Base-by-base conservation (phyloP, 768 basidiomycete species). In the Phaeolepiota aurea region DNA sequence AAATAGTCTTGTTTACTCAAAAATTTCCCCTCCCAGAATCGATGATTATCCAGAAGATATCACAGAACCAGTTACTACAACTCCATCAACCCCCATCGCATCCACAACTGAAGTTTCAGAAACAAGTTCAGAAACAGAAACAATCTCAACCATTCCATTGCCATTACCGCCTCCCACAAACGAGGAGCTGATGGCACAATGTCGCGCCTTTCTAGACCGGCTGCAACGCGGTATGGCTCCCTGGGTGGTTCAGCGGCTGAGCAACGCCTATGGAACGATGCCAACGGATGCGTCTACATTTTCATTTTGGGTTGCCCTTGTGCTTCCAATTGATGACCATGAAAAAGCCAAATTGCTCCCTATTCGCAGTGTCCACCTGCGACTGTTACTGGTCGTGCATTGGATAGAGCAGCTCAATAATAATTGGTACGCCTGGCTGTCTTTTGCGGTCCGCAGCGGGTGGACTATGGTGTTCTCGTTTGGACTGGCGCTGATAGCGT, bases 211-310 rank as follows among this genome's bases (percentile, higher is more conserved):
- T 44, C 62, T 73, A n/a, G 58, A 63, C 22, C 67, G 66, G 30
- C 61, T 72, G 20, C 63, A 64, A 41, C 66, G 63, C 21, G 87
- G 89, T 12, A 81, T 79, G 1, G 87, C 90, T 1, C 94, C 93
- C 9, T 97, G 94, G 93, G 81, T 97, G 23, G 79, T 89, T 2
- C 89, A 96, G 53, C 76, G 88, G 36, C 71, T 96, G 32, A 78
- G 86, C 53, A 76, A 74, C 51, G 79, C 82, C 0, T 86, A 85
- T 54, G 89, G 89, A 2, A 65, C 72, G 3, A 83, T 87, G 69
- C 91, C 91, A 1, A 53, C 61, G 10, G 82, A 90, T 57, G 74
- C 81, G 0, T 71, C 71, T 19, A 63, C 71, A 16, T 91, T 94
- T 58, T 77, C 79, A 22, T 96, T 86, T 59, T 94, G 88, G 87